Conservation (phyloP, 257 asterid genomes). For the Solanum sitiens region DNA sequence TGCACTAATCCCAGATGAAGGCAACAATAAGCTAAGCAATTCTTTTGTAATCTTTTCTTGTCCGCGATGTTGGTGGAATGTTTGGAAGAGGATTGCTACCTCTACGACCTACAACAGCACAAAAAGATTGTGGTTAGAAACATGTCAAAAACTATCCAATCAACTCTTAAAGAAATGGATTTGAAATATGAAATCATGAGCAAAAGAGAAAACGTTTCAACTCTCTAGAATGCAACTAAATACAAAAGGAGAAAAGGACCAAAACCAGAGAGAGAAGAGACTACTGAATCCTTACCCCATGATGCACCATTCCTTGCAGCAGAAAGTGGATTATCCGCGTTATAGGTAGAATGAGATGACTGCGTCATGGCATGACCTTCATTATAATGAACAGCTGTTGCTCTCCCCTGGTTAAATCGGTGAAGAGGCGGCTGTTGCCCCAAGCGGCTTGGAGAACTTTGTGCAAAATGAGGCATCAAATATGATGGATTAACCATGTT, state of each 20-base stretch:
- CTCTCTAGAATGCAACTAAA: background rate
- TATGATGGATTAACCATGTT: conserved; percentile 37
- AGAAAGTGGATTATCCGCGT: conserved; percentile 33
- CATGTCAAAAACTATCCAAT: background rate
- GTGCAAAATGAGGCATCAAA: conserved; percentile 45
- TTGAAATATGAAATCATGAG: background rate
- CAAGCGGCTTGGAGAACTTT: conserved; percentile 58
- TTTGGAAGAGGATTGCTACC: conserved; percentile 47
- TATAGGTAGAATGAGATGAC: conserved; percentile 29
- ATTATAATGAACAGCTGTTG: conserved; percentile 45
- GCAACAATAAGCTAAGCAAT: conserved; percentile 18
- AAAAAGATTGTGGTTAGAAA: background rate
- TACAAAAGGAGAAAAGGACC: background rate
- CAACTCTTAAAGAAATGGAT: background rate
- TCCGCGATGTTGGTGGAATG: conserved; percentile 44
- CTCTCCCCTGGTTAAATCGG: conserved; percentile 54
- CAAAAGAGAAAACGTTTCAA: background rate
- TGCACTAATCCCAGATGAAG: background rate
- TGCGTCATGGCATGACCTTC: conserved; percentile 33
- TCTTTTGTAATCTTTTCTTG: conserved; percentile 67
- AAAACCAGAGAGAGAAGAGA: background rate
- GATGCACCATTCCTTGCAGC: conserved; percentile 34
- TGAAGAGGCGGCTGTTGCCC: conserved; percentile 45
- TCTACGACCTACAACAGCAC: conserved; percentile 51
- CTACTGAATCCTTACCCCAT: conserved; percentile 27